Conservation (phyloP, 2,329 filamentous ascomycete genomes). For the Ascochyta viciae-villosae region DNA sequence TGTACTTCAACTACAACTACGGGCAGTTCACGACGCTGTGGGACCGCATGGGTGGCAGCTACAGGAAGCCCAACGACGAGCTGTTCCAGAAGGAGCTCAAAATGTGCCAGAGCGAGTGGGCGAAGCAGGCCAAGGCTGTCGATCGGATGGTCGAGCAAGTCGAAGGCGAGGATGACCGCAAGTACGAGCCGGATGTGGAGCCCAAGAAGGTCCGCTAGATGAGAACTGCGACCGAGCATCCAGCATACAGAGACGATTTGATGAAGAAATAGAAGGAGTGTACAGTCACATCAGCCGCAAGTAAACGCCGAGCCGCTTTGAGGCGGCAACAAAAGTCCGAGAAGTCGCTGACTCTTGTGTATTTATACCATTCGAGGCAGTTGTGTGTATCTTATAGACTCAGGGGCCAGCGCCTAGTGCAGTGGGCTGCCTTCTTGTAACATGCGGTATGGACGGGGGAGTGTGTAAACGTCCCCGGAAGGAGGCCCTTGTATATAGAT, state of each 20-base stretch:
- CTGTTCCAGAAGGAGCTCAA: constrained; percentile 85
- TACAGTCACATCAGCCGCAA: not conserved
- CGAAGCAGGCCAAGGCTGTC: constrained; percentile 76
- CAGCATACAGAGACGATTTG: not conserved
- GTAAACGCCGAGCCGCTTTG: not conserved
- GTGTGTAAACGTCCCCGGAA: no score
- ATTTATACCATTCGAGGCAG: not conserved
- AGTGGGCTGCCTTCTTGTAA: not conserved
- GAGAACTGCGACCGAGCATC: not conserved
- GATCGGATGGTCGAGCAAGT: constrained; percentile 79
- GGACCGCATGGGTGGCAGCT: constrained; percentile 87
- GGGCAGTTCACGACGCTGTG: constrained; percentile 93
- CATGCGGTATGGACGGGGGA: not conserved
- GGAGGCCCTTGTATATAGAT: no score
- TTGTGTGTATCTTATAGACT: not conserved
- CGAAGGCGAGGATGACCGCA: constrained; percentile 62
- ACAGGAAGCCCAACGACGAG: constrained; percentile 83
- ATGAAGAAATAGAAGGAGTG: not conserved
- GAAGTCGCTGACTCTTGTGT: not conserved
- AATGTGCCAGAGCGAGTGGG: constrained; percentile 82
- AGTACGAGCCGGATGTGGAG: constrained; percentile 46
- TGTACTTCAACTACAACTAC: constrained; percentile 78
- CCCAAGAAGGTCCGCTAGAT: constrained; percentile 51
- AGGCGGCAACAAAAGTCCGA: not conserved
- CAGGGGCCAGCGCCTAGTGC: not conserved